Percentiles rank a stretch among this genome's conserved stretches.
Evolutionary conservation across 1,284 basidiomycete genomes (phyloP).

Genomic region (Pseudozyma thailandica): DNA sequence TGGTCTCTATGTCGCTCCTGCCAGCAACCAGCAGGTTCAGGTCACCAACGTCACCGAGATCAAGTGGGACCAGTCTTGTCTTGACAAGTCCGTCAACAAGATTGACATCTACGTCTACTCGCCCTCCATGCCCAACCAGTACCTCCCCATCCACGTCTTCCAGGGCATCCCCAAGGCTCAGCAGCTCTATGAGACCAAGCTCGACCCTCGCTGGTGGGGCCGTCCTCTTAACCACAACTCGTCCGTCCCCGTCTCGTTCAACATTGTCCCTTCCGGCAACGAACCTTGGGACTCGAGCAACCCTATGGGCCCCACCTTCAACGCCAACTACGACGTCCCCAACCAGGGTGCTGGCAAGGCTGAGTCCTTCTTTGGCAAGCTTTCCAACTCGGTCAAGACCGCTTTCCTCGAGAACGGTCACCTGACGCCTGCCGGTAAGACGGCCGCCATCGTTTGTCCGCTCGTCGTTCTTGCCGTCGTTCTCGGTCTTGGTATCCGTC

Average conservation of each 20-base stretch:
- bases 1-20: slow-evolving; percentile 55
- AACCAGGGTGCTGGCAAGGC: slow-evolving; percentile 42
- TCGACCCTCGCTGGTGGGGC: slow-evolving; percentile 62
- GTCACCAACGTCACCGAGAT: slow-evolving; percentile 52
- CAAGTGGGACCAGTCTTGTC: slow-evolving; percentile 56
- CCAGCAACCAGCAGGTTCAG: slow-evolving; percentile 31
- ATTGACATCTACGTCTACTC: slow-evolving; percentile 67
- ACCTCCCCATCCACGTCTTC: slow-evolving; percentile 61
- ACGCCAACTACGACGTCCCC: slow-evolving; percentile 56
- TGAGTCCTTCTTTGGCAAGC: slow-evolving; percentile 46
- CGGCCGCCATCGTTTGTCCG: slow-evolving; percentile 64
- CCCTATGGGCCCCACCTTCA: slow-evolving; percentile 63
- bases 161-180: slow-evolving; percentile 46
- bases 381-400: slow-evolving; percentile 51
- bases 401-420: slow-evolving; percentile 56
- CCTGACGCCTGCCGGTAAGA: slow-evolving; percentile 57
- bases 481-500: slow-evolving; percentile 56
- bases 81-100: slow-evolving; percentile 42
- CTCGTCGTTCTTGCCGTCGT: slow-evolving; percentile 54
- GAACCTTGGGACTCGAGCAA: slow-evolving; percentile 65
- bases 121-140: slow-evolving; percentile 40
- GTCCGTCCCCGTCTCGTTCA: slow-evolving; percentile 56
- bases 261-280: slow-evolving; percentile 64
- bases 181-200: slow-evolving; percentile 48
- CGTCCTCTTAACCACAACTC: slow-evolving; percentile 49